phyloP scores from a whole-genome alignment of 352 stramenopile genomes.

The Phytopythium boreale region DNA sequence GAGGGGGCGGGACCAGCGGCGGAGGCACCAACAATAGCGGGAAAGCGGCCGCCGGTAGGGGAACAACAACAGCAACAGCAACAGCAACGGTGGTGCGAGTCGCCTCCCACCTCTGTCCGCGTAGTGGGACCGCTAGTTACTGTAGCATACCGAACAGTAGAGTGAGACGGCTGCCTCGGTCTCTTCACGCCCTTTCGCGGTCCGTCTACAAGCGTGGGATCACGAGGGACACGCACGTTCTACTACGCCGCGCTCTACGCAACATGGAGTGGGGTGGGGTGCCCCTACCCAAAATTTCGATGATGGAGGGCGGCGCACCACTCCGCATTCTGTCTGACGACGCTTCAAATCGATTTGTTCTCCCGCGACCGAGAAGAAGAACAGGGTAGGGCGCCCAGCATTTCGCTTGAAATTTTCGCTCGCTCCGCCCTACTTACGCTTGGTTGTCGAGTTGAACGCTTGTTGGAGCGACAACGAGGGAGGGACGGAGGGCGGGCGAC shows the following conservation, averaged over 20 bases:
- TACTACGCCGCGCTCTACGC: no score
- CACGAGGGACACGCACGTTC: not conserved
- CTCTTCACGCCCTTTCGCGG: not conserved
- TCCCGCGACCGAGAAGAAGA: not conserved
- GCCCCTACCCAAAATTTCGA: not conserved
- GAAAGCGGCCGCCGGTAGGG: not conserved
- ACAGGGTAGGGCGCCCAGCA: no score
- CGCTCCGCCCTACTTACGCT: no score
- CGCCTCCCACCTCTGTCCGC: not conserved
- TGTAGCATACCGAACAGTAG: not conserved
- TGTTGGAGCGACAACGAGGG: no score
- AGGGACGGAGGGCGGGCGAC: no score
- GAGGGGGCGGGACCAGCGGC: not conserved
- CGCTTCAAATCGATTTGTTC: no score
- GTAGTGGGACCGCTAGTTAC: not conserved
- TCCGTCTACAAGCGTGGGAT: not conserved
- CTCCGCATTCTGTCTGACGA: not conserved
- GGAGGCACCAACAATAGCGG: not conserved
- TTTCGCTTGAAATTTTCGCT: no score
- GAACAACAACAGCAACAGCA: not conserved
- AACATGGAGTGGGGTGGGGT: not conserved
- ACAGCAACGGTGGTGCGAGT: not conserved
- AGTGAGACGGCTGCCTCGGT: not conserved
- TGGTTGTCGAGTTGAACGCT: no score
- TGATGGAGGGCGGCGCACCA: not conserved